Evolutionary conservation across 2,329 filamentous ascomycete species (phyloP).

Genomic region (Epichloe coenophiala): DNA sequence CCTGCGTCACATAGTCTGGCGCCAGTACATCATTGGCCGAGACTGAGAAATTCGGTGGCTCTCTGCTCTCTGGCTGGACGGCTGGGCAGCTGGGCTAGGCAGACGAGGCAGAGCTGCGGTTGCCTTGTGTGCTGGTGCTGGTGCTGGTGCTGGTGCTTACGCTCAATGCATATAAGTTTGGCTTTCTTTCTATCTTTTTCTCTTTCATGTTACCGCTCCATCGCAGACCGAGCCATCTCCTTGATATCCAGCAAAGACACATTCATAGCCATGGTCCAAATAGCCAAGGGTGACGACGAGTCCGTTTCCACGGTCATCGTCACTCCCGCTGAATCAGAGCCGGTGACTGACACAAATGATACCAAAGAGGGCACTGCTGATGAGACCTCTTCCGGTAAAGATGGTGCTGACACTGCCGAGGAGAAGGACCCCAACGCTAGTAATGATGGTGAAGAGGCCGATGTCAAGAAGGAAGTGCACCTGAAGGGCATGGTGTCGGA

Average conservation of each 20-base stretch:
- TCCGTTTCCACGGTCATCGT: not conserved
- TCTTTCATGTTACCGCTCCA: no score
- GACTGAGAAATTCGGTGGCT: not conserved
- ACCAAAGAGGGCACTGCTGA: not conserved
- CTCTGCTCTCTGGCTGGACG: not conserved
- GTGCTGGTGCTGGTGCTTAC: not conserved
- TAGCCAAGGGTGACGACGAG: not conserved
- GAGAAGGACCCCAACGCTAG: not conserved
- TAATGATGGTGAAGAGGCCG: not conserved
- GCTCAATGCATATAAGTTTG: not conserved
- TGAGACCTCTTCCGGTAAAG: not conserved
- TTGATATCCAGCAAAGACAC: not conserved
- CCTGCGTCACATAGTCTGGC: no score
- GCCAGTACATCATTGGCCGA: not conserved
- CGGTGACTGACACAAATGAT: not conserved
- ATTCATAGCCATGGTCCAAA: not conserved
- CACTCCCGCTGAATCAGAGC: not conserved
- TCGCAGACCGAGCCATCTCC: no score
- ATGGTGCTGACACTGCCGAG: not conserved
- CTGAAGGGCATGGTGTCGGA: slow-evolving; percentile 24
- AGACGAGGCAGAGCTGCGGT: no score
- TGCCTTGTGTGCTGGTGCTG: no score
- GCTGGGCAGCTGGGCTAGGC: no score
- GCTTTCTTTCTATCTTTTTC: no score
- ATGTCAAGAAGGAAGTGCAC: slow-evolving; percentile 9